These are phyloP conservation scores for Chrysosporium queenslandicum DNA, from an alignment of 2,329 filamentous ascomycete genomes.

Conservation along the genomic window DNA sequence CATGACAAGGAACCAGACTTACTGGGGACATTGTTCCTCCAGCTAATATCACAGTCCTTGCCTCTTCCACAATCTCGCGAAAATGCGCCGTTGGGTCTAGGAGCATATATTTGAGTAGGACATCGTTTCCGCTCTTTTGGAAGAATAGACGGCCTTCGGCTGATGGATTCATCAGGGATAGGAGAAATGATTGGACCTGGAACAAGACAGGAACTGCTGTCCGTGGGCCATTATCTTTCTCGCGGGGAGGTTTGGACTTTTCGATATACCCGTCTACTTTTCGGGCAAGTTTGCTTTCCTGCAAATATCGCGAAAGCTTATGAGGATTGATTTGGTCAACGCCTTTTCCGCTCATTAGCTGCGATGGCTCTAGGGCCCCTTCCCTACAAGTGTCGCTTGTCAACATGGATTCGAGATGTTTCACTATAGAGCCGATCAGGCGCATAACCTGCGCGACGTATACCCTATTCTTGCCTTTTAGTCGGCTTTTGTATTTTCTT, in stretches of 20 bases:
- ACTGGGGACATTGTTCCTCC: constrained; percentile 94
- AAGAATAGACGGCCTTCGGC: constrained; percentile 54
- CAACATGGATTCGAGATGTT: constrained; percentile 52
- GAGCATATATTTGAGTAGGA: constrained; percentile 71
- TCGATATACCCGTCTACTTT: constrained; percentile 86
- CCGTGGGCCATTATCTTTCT: constrained; percentile 17
- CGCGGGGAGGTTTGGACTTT: constrained; percentile 40
- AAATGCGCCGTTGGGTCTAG: constrained; percentile 89
- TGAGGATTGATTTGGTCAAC: constrained; percentile 93
- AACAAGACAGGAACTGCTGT: constrained; percentile 46
- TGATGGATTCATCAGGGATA: constrained; percentile 77
- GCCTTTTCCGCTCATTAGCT: constrained; percentile 69
- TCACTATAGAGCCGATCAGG: constrained; percentile 66
- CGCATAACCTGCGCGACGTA: constrained; percentile 82
- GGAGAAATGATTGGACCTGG: constrained; percentile 59
- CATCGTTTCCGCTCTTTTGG: constrained; percentile 37
- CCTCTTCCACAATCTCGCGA: constrained; percentile 71
- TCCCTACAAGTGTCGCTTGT: constrained; percentile 41
- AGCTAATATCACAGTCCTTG: constrained; percentile 77
- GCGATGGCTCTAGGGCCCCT: constrained; percentile 59
- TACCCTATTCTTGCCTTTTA: constrained; percentile 84
- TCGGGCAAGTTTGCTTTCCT: constrained; percentile 82
- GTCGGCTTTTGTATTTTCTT: constrained; percentile 72
- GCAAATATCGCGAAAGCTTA: constrained; percentile 76
- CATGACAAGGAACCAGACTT: constrained; percentile 18